A percentile compares a stretch with the other conserved stretches of the same genome.
Conservation (phyloP, 768 basidiomycete species). For the Collybiopsis confluens region DNA sequence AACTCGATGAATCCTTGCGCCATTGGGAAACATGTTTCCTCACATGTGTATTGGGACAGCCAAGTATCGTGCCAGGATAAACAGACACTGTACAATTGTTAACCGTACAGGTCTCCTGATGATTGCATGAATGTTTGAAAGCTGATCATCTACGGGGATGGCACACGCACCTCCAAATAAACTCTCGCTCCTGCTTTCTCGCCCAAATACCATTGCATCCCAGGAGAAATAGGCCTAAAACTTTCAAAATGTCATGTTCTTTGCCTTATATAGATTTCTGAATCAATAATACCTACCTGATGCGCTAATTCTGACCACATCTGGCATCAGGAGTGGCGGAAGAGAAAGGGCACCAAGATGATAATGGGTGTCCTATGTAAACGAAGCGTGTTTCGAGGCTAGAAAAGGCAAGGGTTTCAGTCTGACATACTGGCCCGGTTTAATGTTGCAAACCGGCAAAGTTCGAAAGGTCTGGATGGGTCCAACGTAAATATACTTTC, state of each 20-base stretch:
- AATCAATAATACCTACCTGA: too few species aligned
- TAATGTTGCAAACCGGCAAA: too few species aligned
- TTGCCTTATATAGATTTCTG: too few species aligned
- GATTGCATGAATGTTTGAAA: neutral
- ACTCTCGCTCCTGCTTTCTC: neutral
- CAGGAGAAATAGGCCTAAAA: neutral
- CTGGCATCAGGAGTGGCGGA: too few species aligned
- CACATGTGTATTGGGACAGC: neutral
- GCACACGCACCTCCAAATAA: neutral
- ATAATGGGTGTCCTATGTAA: too few species aligned
- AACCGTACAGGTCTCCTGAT: neutral
- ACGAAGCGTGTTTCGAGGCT: too few species aligned
- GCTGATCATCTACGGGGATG: neutral
- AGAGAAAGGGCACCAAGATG: too few species aligned
- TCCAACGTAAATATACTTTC: too few species aligned
- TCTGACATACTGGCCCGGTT: too few species aligned
- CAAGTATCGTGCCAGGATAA: neutral
- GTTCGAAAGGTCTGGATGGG: too few species aligned
- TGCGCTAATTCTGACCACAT: too few species aligned
- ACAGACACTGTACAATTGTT: neutral
- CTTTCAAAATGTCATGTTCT: neutral
- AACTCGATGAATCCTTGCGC: neutral
- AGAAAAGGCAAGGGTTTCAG: too few species aligned
- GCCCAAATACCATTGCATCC: neutral
- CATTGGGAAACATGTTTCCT: neutral